These are phyloP conservation scores for Gigaspora rosea DNA, from an alignment of 192 early-diverging fungal genomes.

Conservation along the genomic window DNA sequence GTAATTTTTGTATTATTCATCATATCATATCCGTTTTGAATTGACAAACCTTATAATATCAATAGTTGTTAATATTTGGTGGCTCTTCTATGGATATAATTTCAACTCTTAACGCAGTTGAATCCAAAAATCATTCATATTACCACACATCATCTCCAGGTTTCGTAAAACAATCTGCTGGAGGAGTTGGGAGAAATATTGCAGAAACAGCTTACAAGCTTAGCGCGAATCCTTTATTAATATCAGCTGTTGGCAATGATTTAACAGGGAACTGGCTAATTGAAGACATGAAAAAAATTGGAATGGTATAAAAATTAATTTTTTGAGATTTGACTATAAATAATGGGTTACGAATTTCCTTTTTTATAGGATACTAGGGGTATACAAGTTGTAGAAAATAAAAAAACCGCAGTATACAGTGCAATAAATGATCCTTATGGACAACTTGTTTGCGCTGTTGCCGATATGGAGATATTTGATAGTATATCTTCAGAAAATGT, in stretches of 20 bases:
- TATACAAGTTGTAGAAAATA: constrained; percentile 36
- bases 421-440: constrained; percentile 74
- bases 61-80: constrained; percentile 79
- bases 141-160: constrained; percentile 77
- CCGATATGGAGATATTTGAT: constrained; percentile 89
- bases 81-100: constrained; percentile 87
- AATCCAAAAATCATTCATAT: constrained; percentile 1
- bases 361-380: constrained; percentile 35
- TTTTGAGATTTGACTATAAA: too few species aligned
- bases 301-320: constrained; percentile 51
- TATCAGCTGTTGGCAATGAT: constrained; percentile 77
- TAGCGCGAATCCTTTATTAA: constrained; percentile 62
- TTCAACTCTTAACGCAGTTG: constrained; percentile 43
- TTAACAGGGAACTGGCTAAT: constrained; percentile 57
- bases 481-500: constrained; percentile 46
- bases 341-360: background rate
- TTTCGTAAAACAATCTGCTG: constrained; percentile 60
- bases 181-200: constrained; percentile 94
- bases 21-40: too few species aligned
- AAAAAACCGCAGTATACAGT: constrained; percentile 78
- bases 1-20: too few species aligned
- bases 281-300: constrained; percentile 51
- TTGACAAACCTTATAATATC: too few species aligned
- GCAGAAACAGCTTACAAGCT: constrained; percentile 75
- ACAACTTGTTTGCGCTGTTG: constrained; percentile 76